Evolutionary conservation across 371 early-diverging fungal genomes (phyloP), one percentile per base, ranked within the genome.

Genomic region (Rhizomucor miehei): DNA sequence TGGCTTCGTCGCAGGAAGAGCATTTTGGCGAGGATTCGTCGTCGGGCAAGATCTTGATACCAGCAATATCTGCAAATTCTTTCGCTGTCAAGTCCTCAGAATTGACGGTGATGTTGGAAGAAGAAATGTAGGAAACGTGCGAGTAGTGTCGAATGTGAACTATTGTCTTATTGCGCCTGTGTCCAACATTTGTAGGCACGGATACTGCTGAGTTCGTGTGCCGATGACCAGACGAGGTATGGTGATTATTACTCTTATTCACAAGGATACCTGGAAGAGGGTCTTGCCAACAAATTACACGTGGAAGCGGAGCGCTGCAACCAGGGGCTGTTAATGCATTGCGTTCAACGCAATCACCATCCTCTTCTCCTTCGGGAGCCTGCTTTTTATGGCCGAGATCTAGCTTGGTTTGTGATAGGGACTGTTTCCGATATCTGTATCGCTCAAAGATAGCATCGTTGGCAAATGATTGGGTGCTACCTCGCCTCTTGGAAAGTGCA

Each of bases 41-140:
- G 17, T 63, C 68, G 29, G 54, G 44, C 35, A 60, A 40, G 19
- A 69, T 69, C 8, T 34, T 39, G 41, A 69, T 69, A 2, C 69
- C 69, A 21, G 66, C 57, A 20, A 69, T 60, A 50, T 62, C 65
- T 2, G 69, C 69, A 60, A 69, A 69, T 44, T 69, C 58, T 45
- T 65, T 62, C 6, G 69, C 69, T 17, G 69, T 69, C 16, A 69
- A 44, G 45, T 65, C 63, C 17, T 65, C 69, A 16, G 69, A 69
- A 34, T 68, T 57, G 6, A 60, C 54, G 0, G 66, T 62, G 12
- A 62, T 45, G 19, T 58, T 58, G 35, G 62, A 64, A 17, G 59
- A 43, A 1, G 52, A 52, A 8, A 51, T 38, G 16, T 40, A 8
- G 14, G 29, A 12, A 2, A 29, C 12, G 4, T 23, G 20, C 13